Base-by-base conservation (phyloP, 768 basidiomycete species). In the Kondoa malvinella region DNA sequence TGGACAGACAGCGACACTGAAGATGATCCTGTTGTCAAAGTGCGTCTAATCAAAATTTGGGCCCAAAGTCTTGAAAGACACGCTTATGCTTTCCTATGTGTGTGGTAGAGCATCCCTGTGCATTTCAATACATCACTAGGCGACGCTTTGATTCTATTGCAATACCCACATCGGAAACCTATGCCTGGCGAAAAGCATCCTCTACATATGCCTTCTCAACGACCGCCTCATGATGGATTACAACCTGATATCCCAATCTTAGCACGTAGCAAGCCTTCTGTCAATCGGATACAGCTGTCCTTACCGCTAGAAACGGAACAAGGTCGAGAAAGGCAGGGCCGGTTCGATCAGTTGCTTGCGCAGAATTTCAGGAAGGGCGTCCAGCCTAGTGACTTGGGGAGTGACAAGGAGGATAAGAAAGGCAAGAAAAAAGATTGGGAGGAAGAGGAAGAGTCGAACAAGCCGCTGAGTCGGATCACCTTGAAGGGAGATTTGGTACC, bases 161-260 rank as follows among this genome's bases (percentile, higher is more conserved):
- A 76, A 69, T 76, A 74, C 68, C 74, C 74, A 2, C 71, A 73
- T 67, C 69, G 71, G n/a, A 70, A 68, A 1, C 72, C 74, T 14
- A 71, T 67, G 3, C 74, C 71, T 17, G 65, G 66, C 32, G 66
- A 73, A n/a, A 60, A 60, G 12, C 73, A 74, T 65, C 74, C 74
- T 4, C 69, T 74, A 26, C 57, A 73, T 4, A 73, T 73, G 21
- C 72, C 70, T 17, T 61, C 63, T 15, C 72, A 71, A 62, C 68
- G 70, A n/a, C 70, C 71, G 2, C 16, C 34, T 3, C 40, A 50
- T 21, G 40, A 50, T 8, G 40, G 40, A 21, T 21, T 50, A 21
- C 40, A 50, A 50, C 68, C 68, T 0, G 50, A 32, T 1, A 33
- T 21, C 3, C 69, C 69, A 50, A 66, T 76, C 50, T 12, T 29